Base-by-base conservation (phyloP, 1,139 yeast genomes). In the Magnusiomyces clavatus region DNA sequence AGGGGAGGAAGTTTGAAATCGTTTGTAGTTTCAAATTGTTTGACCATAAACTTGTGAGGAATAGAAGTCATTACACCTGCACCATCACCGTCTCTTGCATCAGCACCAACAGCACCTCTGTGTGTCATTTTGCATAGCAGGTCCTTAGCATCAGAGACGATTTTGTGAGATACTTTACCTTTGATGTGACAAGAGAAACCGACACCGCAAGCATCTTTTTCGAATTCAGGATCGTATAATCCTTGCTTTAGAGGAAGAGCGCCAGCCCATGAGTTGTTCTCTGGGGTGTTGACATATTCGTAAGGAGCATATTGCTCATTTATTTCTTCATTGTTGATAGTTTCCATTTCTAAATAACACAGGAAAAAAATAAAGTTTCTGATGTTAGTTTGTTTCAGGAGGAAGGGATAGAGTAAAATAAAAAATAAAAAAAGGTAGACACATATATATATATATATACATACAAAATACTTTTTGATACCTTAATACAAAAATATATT, bases 171-270 rank as follows among this genome's bases (percentile, higher is more conserved):
- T 16, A 82, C 80, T 43, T 75, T 67, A 55, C 97, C 97, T 69
- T 89, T 87, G 72, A 90, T 85, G 73, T 90, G 89, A 70, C 97
- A 88, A 48, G 96, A 87, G 71, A 92, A 92, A 56, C 97, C 97
- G 53, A 92, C 98, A 74, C 98, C 98, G 77, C 98, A 92, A 48
- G 97, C 96, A 65, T 92, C 98, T 66, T 89, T 88, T 69, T 92
- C 98, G 60, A 77, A 80, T 56, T 86, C 95, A 3, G 97, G 98
- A 69, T 92, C 88, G 70, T 92, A 92, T 52, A 92, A 80, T 46
- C 96, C 98, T 69, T 89, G 83, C 61, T 84, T 82, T 46, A 81
- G 77, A 46, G 98, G 98, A 57, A 92, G 76, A 10, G 92, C 77
- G 46, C 86, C 81, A 20, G 97, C 97, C 97, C 97, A 92, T 11